Percentiles rank a stretch among this genome's conserved stretches.
These are phyloP conservation scores for Periglandula ipomoeae DNA, from an alignment of 2,329 filamentous ascomycete species.

Conservation along the genomic window DNA sequence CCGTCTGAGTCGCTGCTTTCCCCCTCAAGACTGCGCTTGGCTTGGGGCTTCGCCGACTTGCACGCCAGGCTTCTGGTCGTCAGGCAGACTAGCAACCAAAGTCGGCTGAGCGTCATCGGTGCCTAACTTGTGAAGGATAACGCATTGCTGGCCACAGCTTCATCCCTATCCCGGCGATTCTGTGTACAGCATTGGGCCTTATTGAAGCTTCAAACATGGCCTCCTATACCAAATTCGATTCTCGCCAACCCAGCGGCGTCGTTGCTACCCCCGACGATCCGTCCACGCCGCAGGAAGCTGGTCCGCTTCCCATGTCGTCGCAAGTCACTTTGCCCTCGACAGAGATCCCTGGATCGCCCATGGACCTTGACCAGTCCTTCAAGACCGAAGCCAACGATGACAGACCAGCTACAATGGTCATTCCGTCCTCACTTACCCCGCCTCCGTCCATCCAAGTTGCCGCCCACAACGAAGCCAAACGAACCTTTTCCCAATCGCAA, in stretches of 20 bases:
- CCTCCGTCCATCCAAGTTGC: constrained; percentile 45
- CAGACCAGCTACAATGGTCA: constrained; percentile 32
- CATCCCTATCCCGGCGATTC: neutral
- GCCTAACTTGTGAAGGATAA: neutral
- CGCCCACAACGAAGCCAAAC: constrained; percentile 19
- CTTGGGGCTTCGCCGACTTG: no score
- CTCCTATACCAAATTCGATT: constrained; percentile 25
- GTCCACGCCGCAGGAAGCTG: constrained; percentile 21
- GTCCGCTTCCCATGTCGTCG: constrained; percentile 27
- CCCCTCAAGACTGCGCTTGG: no score
- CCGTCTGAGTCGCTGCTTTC: no score
- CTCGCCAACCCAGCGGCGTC: constrained; percentile 23
- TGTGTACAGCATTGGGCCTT: neutral
- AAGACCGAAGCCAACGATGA: constrained; percentile 42
- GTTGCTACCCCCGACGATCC: constrained; percentile 26
- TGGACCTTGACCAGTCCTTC: constrained; percentile 39
- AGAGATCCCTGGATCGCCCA: constrained; percentile 44
- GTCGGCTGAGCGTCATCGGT: neutral
- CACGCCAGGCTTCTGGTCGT: neutral
- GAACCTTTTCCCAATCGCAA: constrained; percentile 32
- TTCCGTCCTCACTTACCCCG: constrained; percentile 49
- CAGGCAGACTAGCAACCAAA: neutral
- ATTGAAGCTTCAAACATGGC: constrained; percentile 19
- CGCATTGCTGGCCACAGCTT: no score
- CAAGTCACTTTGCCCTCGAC: constrained; percentile 49